Percentiles rank a stretch among this genome's conserved stretches.
Conservation (phyloP, 345 rosid species). For the Citrus hindsii region DNA sequence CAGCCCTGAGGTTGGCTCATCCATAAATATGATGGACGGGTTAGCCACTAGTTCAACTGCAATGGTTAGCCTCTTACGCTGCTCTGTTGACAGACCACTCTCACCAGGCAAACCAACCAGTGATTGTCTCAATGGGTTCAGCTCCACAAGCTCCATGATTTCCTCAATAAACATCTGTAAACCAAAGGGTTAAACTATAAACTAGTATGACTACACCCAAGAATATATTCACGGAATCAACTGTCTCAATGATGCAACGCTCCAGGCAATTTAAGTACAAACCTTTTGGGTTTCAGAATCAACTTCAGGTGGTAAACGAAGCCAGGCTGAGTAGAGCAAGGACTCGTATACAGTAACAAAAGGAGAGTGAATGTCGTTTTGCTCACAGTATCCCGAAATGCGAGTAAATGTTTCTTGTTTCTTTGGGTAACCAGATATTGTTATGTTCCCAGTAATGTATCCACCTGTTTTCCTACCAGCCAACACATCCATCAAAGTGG, state of each 20-base stretch:
- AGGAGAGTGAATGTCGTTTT: too few relatives aligned
- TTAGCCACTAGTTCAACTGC: too few relatives aligned
- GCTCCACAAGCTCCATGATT: conserved; percentile 49
- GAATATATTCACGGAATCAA: not conserved
- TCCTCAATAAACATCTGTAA: conserved; percentile 23
- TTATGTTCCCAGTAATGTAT: conserved; percentile 40
- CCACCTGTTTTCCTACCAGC: conserved; percentile 53
- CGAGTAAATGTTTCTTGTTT: conserved; percentile 28
- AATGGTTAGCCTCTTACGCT: too few relatives aligned
- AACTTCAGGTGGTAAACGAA: too few relatives aligned
- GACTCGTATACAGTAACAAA: too few relatives aligned
- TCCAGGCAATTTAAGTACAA: not conserved
- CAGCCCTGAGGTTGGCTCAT: conserved; percentile 50
- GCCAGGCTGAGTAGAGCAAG: too few relatives aligned
- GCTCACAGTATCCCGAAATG: too few relatives aligned
- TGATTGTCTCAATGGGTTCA: too few relatives aligned
- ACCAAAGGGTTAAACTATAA: not conserved
- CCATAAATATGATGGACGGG: conserved; percentile 27
- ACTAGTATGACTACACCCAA: not conserved
- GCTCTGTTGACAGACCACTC: too few relatives aligned
- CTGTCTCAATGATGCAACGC: not conserved
- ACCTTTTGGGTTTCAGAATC: conserved; percentile 40
- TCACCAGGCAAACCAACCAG: too few relatives aligned
- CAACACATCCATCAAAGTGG: conserved; percentile 25
- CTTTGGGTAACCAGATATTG: conserved; percentile 49